Percentiles rank a stretch among this genome's conserved stretches.
Conservation (phyloP, 139 green algal species). For the Chlorella sp. region DNA sequence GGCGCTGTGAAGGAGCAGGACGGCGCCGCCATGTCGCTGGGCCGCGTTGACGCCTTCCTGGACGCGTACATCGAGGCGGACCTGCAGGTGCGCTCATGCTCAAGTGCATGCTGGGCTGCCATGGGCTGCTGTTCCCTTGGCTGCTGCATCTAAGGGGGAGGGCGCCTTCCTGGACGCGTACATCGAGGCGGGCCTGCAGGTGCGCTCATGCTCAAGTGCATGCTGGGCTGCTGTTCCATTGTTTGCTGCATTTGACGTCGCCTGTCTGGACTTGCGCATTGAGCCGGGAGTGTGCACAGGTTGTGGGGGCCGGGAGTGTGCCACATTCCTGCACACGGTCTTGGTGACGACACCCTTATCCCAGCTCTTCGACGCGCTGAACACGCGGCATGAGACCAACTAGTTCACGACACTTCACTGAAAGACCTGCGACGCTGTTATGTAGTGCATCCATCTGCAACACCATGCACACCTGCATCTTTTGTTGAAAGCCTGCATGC, state of each 20-base stretch:
- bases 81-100: not conserved
- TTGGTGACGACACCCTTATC: too few species aligned
- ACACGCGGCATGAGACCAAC: too few species aligned
- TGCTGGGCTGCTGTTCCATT: not conserved
- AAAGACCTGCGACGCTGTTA: too few species aligned
- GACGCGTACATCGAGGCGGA: constrained; percentile 69
- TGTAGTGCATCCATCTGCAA: too few species aligned
- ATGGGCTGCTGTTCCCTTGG: not conserved
- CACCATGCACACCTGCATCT: too few species aligned
- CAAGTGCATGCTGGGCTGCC: not conserved
- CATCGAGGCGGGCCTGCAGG: constrained; percentile 44
- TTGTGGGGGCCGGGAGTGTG: too few species aligned
- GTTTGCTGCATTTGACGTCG: constrained; percentile 54
- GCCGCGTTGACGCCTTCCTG: constrained; percentile 83
- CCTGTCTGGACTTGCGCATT: constrained; percentile 81
- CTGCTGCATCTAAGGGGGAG: too few species aligned
- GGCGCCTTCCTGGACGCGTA: constrained; percentile 83
- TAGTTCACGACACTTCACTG: too few species aligned
- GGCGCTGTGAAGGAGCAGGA: constrained; percentile 82
- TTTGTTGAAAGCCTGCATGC: too few species aligned
- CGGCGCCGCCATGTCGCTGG: constrained; percentile 81
- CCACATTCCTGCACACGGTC: too few species aligned
- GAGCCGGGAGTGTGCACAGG: constrained; percentile 4
- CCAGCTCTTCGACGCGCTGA: too few species aligned
- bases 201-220: not conserved